Evolutionary conservation across 768 basidiomycete genomes (phyloP).

Genomic region (Lactarius quietus): DNA sequence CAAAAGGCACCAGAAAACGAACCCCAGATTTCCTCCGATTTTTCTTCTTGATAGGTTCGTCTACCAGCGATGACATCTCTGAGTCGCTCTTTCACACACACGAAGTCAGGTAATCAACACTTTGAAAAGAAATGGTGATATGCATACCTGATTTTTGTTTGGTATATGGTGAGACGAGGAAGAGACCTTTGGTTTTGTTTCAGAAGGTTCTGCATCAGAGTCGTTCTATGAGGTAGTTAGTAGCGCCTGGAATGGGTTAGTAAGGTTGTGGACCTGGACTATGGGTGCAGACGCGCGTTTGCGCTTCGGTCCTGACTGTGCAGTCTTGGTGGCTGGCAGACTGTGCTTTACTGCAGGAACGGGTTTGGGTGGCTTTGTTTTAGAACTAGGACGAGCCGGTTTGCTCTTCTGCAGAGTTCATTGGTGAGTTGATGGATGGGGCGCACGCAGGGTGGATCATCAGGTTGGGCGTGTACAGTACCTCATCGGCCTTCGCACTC

Average conservation of each 20-base stretch:
- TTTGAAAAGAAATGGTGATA: neutral
- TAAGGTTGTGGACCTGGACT: constrained; percentile 5
- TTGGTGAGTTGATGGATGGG: neutral
- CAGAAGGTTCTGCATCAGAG: neutral
- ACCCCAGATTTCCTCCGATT: constrained; percentile 40
- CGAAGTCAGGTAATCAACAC: neutral
- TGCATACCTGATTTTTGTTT: constrained; percentile 1
- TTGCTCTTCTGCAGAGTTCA: constrained; percentile 5
- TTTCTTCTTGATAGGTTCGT: constrained; percentile 49
- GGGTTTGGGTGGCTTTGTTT: neutral
- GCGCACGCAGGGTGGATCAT: neutral
- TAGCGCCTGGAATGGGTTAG: neutral
- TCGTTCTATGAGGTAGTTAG: constrained; percentile 6
- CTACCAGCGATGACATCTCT: constrained; percentile 56
- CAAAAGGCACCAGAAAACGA: neutral
- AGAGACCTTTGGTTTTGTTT: constrained; percentile 3
- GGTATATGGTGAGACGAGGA: neutral
- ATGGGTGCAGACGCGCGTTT: neutral
- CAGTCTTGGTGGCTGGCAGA: neutral
- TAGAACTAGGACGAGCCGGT: neutral
- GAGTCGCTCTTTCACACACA: constrained; percentile 46
- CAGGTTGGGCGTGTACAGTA: neutral
- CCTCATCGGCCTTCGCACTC: neutral
- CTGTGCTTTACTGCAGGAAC: constrained; percentile 1
- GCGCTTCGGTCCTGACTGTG: constrained; percentile 10